Conservation (phyloP, 805 yeast genomes). For the Starmerella vitae region DNA sequence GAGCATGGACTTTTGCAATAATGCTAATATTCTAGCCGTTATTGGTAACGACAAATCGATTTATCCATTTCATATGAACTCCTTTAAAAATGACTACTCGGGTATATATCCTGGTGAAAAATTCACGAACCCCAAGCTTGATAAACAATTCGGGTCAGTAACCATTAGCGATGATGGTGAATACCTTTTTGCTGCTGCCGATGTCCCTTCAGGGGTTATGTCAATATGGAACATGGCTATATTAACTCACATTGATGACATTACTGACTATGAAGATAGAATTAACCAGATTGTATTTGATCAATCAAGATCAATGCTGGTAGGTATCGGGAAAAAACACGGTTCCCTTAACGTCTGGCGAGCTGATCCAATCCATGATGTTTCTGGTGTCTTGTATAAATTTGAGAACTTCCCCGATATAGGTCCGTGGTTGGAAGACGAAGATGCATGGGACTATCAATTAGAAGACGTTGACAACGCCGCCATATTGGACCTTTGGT, state of each 20-base stretch:
- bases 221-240: slow-evolving; percentile 12
- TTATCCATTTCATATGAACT: slow-evolving; percentile 9
- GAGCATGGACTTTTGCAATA: slow-evolving; percentile 2
- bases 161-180: slow-evolving; percentile 13
- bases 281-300: slow-evolving; percentile 10
- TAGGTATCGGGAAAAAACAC: slow-evolving; percentile 7
- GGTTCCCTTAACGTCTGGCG: slow-evolving; percentile 16
- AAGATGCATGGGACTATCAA: slow-evolving; percentile 12
- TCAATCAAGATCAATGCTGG: slow-evolving; percentile 7
- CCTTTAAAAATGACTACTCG: neutral
- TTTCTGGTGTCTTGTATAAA: slow-evolving; percentile 10
- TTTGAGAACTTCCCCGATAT: slow-evolving; percentile 12
- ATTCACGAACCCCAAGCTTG: slow-evolving; percentile 10
- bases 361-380: slow-evolving; percentile 9
- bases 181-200: slow-evolving; percentile 14
- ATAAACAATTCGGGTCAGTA: slow-evolving; percentile 9
- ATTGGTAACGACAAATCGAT: slow-evolving; percentile 12
- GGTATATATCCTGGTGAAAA: slow-evolving; percentile 6
- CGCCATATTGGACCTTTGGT: slow-evolving; percentile 5
- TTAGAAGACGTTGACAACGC: neutral
- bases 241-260: slow-evolving; percentile 4
- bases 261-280: slow-evolving; percentile 6
- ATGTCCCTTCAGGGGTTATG: slow-evolving; percentile 6
- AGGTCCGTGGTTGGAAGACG: slow-evolving; percentile 9
- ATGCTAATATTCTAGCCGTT: slow-evolving; percentile 7